Base-by-base conservation (phyloP, 257 asterid genomes). In the Nicotiana obtusifolia region DNA sequence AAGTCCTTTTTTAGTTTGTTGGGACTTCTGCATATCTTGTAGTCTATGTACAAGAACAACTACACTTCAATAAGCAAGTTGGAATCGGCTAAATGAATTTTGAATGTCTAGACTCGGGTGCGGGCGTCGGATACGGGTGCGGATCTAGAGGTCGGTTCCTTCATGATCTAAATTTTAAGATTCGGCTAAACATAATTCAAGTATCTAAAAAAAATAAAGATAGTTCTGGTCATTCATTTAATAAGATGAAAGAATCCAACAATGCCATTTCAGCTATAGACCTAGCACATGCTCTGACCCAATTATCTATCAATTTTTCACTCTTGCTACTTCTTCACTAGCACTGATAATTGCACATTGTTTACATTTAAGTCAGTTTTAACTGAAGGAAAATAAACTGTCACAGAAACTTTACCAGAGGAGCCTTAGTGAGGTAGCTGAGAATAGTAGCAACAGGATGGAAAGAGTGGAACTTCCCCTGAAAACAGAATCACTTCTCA, bases 361-460 rank as follows among this genome's bases (percentile, higher is more conserved):
- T 41, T 33, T 30, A 59, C 53, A 15, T 77, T 77, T 57, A 3
- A 54, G 54, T 13, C 31, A 17, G 35, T 33, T 33, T 37, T 7
- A 37, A 7, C 10, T 13, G 15, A 57, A 37, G 5, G 13, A 71
- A 7, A 20, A 44, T 22, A 44, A 37, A 22, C 5, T 1, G 0
- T 47, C 15, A 44, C 8, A 73, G 61, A 24, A 73, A 44, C 79
- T 73, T 94, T 85, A 96, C 99, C 82, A 96, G 94, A 81, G 99
- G 99, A 84, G 99, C 98, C 87, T 96, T 96, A 88, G 91, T 89
- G 73, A 95, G 97, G 91, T 95, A 95, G 87, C 99, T 95, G 68
- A 95, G 97, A 71, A 95, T 91, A 75, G 97, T 92, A 35, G 99
- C 93, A 85, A 96, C 97, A 0, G 98, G 99, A 82, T 96, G 99